Evolutionary conservation across 768 basidiomycete species (phyloP), one percentile per base, ranked within the genome.

Genomic region (Sporobolomyces roseus): DNA sequence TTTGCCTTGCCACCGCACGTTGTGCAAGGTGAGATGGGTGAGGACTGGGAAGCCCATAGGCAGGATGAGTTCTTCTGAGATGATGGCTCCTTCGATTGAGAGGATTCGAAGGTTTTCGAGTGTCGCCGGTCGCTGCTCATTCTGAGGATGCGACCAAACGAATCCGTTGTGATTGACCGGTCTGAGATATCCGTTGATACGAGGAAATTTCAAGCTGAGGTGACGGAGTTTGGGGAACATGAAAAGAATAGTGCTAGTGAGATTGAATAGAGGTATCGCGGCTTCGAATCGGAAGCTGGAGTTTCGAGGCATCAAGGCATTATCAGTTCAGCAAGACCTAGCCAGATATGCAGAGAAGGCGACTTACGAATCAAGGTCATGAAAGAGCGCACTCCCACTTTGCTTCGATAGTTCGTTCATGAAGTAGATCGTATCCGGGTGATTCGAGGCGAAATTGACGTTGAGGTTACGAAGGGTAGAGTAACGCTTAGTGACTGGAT

Each of bases 1-100:
- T 25, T 45, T 32, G 10, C 71, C 66, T 3, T 38, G 46, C 71
- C 71, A 72, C 27, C 0, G 1, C 41, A 62, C 35, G 52, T 49
- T 13, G 1, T 7, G 5, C 10, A 72, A 50, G 1, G 3, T 5
- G 35, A 72, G 32, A 0, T 33, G 68, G 60, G 0, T 13, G 1
- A 17, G 68, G 66, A 1, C n/a, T n/a, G 61, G 41, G 13, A n/a
- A 14, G 17, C 16, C 19, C 9, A 17, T 17, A 0, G 71, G 71
- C 4, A 72, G 9, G 8, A n/a, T 23, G 38, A 62, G 33, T 1
- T 43, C 53, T 23, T 30, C 29, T 5, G 4, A 9, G 54, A 72
- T 16, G 5, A 38, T 12, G 6, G 19, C 52, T 29, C 54, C 48
- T 19, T 23, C 12, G 43, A 71, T 52, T 10, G 10, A 21, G n/a